Percentiles rank a stretch among this genome's conserved stretches.
Evolutionary conservation across 768 basidiomycete species (phyloP).

Genomic region (Panus rudis): DNA sequence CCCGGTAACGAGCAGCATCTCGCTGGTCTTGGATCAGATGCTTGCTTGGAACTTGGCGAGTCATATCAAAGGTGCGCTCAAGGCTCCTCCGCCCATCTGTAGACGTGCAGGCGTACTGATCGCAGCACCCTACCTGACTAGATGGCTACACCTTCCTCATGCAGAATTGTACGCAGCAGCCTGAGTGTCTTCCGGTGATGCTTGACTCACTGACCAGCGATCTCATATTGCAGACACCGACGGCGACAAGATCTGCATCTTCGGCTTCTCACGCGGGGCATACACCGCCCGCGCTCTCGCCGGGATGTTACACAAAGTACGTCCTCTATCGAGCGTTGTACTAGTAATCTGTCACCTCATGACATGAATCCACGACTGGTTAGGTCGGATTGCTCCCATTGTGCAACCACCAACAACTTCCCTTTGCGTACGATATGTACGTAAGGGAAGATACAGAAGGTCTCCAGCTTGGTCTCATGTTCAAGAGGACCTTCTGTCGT

Average conservation of each 20-base stretch:
- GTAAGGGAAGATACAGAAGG: slow-evolving; percentile 11
- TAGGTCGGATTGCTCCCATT: slow-evolving; percentile 23
- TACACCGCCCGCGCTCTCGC: slow-evolving; percentile 45
- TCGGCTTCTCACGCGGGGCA: slow-evolving; percentile 63
- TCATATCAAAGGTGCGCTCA: slow-evolving; percentile 40
- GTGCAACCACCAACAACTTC: slow-evolving; percentile 22
- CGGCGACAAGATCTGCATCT: slow-evolving; percentile 58
- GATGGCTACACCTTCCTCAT: slow-evolving; percentile 64
- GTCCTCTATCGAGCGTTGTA: not conserved
- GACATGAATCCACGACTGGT: not conserved
- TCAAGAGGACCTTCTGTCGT: slow-evolving; percentile 40
- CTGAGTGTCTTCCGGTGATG: not conserved
- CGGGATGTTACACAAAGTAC: slow-evolving; percentile 23
- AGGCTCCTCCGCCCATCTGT: slow-evolving; percentile 22
- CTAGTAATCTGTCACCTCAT: slow-evolving; percentile 1
- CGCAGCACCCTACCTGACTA: too few relatives aligned
- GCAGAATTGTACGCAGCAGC: slow-evolving; percentile 47
- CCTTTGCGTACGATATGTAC: slow-evolving; percentile 23
- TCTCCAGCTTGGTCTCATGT: slow-evolving; percentile 14
- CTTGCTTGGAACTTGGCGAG: slow-evolving; percentile 42
- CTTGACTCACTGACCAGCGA: not conserved
- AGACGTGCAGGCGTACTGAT: slow-evolving; percentile 43
- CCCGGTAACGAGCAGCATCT: slow-evolving; percentile 29
- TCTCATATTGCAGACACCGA: slow-evolving; percentile 28
- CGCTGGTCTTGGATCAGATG: slow-evolving; percentile 40